Conservation (phyloP, 2,329 filamentous ascomycete species). For the Cylindrodendrum hubeiense region DNA sequence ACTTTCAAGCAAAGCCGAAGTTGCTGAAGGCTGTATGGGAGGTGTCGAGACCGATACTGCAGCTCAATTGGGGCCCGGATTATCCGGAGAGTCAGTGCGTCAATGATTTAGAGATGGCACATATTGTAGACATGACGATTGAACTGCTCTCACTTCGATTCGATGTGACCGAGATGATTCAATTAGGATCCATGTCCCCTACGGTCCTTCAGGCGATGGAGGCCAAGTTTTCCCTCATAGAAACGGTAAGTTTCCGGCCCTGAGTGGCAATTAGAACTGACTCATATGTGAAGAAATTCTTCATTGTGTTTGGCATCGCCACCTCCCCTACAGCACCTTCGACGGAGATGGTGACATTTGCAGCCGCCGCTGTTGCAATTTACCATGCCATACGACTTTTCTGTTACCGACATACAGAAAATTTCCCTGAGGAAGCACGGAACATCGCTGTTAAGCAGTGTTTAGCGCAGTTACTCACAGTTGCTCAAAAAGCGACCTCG, state of each 20-base stretch:
- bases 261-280: not conserved
- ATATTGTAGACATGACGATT: conserved; percentile 5
- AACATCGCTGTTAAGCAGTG: not conserved
- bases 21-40: conserved; percentile 1
- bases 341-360: not conserved
- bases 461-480: not conserved
- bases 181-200: not conserved
- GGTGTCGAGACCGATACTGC: not conserved
- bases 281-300: not conserved
- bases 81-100: conserved; percentile 1
- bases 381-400: not conserved
- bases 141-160: not conserved
- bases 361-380: not conserved
- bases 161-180: not conserved
- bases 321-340: not conserved
- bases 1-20: not conserved
- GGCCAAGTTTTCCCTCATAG: not conserved
- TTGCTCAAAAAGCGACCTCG: conserved; percentile 2
- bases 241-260: not conserved
- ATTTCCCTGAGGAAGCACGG: not conserved
- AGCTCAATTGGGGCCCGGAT: conserved; percentile 1
- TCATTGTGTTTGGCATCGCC: not conserved
- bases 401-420: not conserved
- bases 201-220: not conserved
- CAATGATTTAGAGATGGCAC: conserved; percentile 1